phyloP scores from a whole-genome alignment of 2,329 filamentous ascomycete species.

The Colletotrichum sansevieriae region DNA sequence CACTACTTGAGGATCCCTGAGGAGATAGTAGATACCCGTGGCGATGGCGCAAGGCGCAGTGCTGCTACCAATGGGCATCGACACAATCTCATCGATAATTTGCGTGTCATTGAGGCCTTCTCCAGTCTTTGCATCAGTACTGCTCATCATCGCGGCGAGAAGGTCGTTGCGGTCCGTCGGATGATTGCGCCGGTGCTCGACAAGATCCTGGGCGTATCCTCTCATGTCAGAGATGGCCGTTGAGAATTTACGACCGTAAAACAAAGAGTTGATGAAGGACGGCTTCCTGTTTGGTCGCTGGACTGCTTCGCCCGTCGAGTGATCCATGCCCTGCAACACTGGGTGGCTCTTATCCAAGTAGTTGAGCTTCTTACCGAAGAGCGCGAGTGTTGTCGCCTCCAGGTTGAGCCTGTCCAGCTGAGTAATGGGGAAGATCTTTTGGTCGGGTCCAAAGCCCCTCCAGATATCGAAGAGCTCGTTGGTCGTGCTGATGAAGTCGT shows the following conservation, averaged over 20 bases:
- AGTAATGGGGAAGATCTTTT: constrained; percentile 57
- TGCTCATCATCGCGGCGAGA: constrained; percentile 69
- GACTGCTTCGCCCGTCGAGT: constrained; percentile 67
- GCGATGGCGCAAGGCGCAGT: constrained; percentile 62
- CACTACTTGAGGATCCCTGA: constrained; percentile 64
- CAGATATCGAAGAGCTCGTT: constrained; percentile 65
- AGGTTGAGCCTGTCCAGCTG: constrained; percentile 68
- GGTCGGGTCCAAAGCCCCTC: constrained; percentile 50
- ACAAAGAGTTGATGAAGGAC: constrained; percentile 43
- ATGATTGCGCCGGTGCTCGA: constrained; percentile 66
- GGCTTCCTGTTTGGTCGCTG: constrained; percentile 64
- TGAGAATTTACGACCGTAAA: constrained; percentile 65
- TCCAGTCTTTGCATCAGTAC: background rate
- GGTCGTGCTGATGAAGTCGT: constrained; percentile 63
- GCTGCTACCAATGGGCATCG: constrained; percentile 72
- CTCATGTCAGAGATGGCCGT: constrained; percentile 67
- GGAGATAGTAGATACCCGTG: constrained; percentile 62
- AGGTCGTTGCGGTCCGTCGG: constrained; percentile 70
- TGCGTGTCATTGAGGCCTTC: constrained; percentile 52
- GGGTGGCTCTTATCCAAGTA: constrained; percentile 62
- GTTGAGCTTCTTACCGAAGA: constrained; percentile 65
- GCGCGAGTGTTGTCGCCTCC: constrained; percentile 62
- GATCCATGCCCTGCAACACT: constrained; percentile 67
- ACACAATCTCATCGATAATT: constrained; percentile 77
- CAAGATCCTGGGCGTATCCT: constrained; percentile 66